Percentiles rank a stretch among this genome's conserved stretches.
phyloP scores from a whole-genome alignment of 306 rosid species.

The Pueraria montana region DNA sequence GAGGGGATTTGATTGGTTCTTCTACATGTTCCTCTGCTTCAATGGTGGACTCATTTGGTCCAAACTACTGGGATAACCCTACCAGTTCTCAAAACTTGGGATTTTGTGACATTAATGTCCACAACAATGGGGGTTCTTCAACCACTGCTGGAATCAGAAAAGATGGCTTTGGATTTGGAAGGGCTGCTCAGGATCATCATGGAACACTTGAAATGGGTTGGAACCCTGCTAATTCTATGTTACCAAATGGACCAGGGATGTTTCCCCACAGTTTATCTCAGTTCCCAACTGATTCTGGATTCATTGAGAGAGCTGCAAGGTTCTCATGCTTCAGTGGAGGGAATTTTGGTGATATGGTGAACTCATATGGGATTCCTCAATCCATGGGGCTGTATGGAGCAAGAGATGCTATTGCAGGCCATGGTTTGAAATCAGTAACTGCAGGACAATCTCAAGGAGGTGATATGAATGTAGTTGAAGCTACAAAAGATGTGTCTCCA shows the following conservation, averaged over 20 bases:
- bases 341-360: slow-evolving; percentile 62
- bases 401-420: slow-evolving; percentile 62
- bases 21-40: slow-evolving; percentile 76
- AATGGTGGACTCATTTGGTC: slow-evolving; percentile 73
- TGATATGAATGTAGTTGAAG: slow-evolving; percentile 62
- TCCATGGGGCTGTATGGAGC: slow-evolving; percentile 57
- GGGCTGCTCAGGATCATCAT: slow-evolving; percentile 60
- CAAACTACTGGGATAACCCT: slow-evolving; percentile 74
- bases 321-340: slow-evolving; percentile 86
- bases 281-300: slow-evolving; percentile 87
- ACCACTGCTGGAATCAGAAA: slow-evolving; percentile 59
- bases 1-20: slow-evolving; percentile 72
- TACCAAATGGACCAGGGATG: slow-evolving; percentile 67
- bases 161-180: slow-evolving; percentile 61
- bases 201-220: slow-evolving; percentile 73
- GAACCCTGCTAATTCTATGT: slow-evolving; percentile 63
- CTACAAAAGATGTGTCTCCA: slow-evolving; percentile 60
- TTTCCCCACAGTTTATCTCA: slow-evolving; percentile 79
- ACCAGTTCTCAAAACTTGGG: slow-evolving; percentile 69
- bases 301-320: slow-evolving; percentile 91
- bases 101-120: slow-evolving; percentile 65
- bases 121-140: slow-evolving; percentile 57
- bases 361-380: slow-evolving; percentile 73
- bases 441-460: slow-evolving; percentile 61
- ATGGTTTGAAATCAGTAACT: slow-evolving; percentile 53